Percentiles rank a stretch among this genome's conserved stretches.
phyloP scores from a whole-genome alignment of 2,329 filamentous ascomycete genomes.

The Leptographium procerum region DNA sequence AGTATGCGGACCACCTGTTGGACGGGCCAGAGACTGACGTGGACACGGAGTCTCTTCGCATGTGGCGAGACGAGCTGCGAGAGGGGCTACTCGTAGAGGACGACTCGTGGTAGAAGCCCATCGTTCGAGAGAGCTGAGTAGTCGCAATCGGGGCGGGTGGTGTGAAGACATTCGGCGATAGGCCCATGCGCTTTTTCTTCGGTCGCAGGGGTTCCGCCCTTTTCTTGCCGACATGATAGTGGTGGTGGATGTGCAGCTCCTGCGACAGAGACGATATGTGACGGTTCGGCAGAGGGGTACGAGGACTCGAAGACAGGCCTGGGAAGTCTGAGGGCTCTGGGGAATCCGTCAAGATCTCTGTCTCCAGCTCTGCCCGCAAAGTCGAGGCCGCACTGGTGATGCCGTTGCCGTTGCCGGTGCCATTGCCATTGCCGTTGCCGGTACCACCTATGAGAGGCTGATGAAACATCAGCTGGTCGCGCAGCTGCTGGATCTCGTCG shows the following conservation, averaged over 20 bases:
- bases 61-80: constrained; percentile 30
- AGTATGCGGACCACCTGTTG: constrained; percentile 54
- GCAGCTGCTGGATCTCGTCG: constrained; percentile 78
- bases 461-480: constrained; percentile 71
- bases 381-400: constrained; percentile 34
- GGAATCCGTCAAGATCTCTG: not conserved
- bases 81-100: constrained; percentile 13
- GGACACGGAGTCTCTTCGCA: constrained; percentile 39
- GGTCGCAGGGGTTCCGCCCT: constrained; percentile 51
- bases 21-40: constrained; percentile 27
- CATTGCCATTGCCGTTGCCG: constrained; percentile 13
- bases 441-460: constrained; percentile 49
- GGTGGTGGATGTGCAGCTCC: constrained; percentile 86
- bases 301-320: constrained; percentile 8
- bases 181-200: constrained; percentile 60
- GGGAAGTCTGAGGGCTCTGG: not conserved
- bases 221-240: constrained; percentile 61
- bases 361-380: constrained; percentile 58
- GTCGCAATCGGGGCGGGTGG: constrained; percentile 31
- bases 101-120: constrained; percentile 22
- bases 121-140: constrained; percentile 28
- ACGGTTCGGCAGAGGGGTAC: constrained; percentile 13
- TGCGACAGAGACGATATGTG: constrained; percentile 40
- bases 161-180: constrained; percentile 51
- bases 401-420: constrained; percentile 17